phyloP scores from a whole-genome alignment of 2,329 filamentous ascomycete species.

The Venturia nashicola region DNA sequence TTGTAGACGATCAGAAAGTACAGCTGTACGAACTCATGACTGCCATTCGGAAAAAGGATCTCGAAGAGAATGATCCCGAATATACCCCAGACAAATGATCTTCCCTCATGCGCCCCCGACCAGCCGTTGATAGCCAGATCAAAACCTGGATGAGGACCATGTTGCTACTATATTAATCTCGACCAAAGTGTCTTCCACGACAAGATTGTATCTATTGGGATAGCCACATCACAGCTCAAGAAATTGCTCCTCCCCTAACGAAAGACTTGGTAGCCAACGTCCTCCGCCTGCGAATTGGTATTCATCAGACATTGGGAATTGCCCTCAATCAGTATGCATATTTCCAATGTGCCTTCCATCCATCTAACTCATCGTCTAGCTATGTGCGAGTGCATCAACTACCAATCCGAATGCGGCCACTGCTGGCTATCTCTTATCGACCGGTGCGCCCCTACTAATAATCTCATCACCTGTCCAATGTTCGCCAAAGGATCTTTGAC shows the following conservation, averaged over 20 bases:
- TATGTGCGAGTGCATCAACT: slow-evolving; percentile 37
- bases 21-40: slow-evolving; percentile 93
- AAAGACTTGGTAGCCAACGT: not conserved
- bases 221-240: not conserved
- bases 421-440: slow-evolving; percentile 35
- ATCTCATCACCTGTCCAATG: slow-evolving; percentile 29
- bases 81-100: slow-evolving; percentile 19
- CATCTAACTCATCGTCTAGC: not conserved
- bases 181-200: not conserved
- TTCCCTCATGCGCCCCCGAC: not conserved
- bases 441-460: slow-evolving; percentile 28
- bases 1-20: slow-evolving; percentile 74
- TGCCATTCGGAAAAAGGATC: slow-evolving; percentile 50
- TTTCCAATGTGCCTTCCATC: not conserved
- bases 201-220: not conserved
- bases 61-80: slow-evolving; percentile 34
- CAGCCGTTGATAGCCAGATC: not conserved
- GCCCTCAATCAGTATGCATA: not conserved
- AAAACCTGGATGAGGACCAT: not conserved
- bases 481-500: slow-evolving; percentile 15
- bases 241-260: not conserved
- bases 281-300: not conserved
- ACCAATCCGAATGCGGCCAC: slow-evolving; percentile 35
- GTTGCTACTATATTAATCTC: too few relatives aligned
- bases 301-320: not conserved